Evolutionary conservation across 768 basidiomycete genomes (phyloP), one percentile per base, ranked within the genome.

Genomic region (Terana coerulea): DNA sequence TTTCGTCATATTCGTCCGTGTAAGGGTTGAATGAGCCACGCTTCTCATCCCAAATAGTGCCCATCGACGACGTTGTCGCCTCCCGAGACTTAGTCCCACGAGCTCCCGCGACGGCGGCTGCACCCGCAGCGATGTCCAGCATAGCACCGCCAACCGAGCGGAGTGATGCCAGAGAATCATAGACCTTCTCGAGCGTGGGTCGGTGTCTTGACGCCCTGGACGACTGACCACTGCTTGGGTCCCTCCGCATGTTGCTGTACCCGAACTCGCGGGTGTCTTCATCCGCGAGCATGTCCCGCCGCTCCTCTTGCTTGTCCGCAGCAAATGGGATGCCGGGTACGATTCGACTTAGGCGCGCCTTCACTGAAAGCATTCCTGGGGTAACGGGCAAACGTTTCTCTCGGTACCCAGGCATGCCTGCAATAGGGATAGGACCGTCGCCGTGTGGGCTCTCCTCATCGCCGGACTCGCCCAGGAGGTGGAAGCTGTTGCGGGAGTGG

Each of bases 271-370:
- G 72, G 2, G 75, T 72, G 59, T 90, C 88, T 65, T 90, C 88
- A 49, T 91, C 87, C 3, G 81, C 86, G 29, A 90, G 76, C 78
- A 91, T 89, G 62, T 91, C 86, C 26, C 77, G 74, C 26, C 88
- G 74, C 48, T 72, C 56, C 11, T 51, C 51, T 15, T 57, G 41
- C 59, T 35, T 31, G 5, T 43, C 42, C 3, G 22, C 42, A 3
- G 52, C 25, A 7, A 21, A 59, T 56, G 45, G 62, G 49, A 52
- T 35, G 2, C 56, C 57, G 21, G 67, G 68, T 45, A 71, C 67
- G 29, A 73, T 53, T n/a, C 68, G 65, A 21, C 68, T 69, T 28
- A 73, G 59, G 36, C 52, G 62, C 52, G 51, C 58, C 52, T 28
- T 57, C 26, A 55, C 66, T 35, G 15, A 58, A 37, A 46, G 59